A percentile compares a stretch with the other conserved stretches of the same genome.
These are phyloP conservation scores for Ulmus americana DNA, from an alignment of 331 rosid species.

Conservation along the genomic window DNA sequence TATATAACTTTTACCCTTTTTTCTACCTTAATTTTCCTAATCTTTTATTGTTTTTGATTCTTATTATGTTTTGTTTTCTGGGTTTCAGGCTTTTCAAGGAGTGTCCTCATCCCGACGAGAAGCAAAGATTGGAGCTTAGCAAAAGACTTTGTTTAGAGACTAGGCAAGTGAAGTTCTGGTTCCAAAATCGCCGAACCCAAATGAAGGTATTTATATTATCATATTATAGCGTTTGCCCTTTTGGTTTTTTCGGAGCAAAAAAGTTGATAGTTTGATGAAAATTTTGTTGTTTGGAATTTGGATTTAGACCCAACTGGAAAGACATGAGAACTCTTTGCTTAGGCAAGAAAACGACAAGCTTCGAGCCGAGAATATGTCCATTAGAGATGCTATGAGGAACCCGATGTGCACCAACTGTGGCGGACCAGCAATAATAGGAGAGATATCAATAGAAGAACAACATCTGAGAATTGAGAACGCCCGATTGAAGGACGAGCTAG, in stretches of 20 bases:
- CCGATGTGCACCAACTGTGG: slow-evolving; percentile 87
- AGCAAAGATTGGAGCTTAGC: slow-evolving; percentile 87
- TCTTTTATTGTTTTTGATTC: not conserved
- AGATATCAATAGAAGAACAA: slow-evolving; percentile 80
- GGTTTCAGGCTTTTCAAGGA: slow-evolving; percentile 69
- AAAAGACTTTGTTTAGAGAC: slow-evolving; percentile 76
- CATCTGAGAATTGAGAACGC: slow-evolving; percentile 84
- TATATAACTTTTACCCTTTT: not conserved
- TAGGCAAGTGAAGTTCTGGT: slow-evolving; percentile 95
- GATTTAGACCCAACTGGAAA: slow-evolving; percentile 79
- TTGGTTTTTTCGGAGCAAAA: not conserved
- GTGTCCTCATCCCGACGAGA: slow-evolving; percentile 99
- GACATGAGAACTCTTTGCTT: slow-evolving; percentile 76
- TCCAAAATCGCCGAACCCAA: slow-evolving; percentile 94
- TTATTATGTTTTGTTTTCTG: not conserved
- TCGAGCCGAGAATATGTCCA: slow-evolving; percentile 80
- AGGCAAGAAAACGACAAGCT: slow-evolving; percentile 92
- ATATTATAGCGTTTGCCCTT: not conserved
- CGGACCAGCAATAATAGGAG: slow-evolving; percentile 65
- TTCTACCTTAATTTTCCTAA: not conserved
- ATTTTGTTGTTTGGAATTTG: not conserved
- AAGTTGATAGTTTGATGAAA: not conserved
- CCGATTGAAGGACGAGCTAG: slow-evolving; percentile 71
- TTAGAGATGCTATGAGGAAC: slow-evolving; percentile 83
- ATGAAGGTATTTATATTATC: slow-evolving; percentile 58